phyloP scores from a whole-genome alignment of 345 rosid genomes.

The Isatis tinctoria region DNA sequence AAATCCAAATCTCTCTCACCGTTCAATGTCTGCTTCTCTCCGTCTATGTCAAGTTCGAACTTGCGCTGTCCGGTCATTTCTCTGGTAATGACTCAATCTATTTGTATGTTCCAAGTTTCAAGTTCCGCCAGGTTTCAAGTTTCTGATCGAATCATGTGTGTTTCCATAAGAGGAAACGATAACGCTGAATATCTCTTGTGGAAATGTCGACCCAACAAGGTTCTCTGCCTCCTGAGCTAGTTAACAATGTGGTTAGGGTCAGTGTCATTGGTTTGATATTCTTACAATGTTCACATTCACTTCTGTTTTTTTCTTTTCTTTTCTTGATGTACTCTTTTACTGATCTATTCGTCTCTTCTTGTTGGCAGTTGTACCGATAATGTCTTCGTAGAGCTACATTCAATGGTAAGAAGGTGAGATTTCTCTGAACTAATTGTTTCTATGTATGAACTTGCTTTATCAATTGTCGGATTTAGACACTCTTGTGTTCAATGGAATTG shows the following conservation, averaged over 20 bases:
- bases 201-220: constrained; percentile 82
- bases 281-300: background rate
- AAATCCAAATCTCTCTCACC: background rate
- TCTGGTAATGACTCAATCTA: background rate
- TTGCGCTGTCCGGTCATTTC: constrained; percentile 4
- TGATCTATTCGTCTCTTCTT: constrained; percentile 6
- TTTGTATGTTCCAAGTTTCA: background rate
- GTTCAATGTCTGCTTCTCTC: background rate
- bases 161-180: background rate
- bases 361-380: constrained; percentile 79
- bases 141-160: constrained; percentile 9
- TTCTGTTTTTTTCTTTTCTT: background rate
- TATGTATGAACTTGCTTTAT: background rate
- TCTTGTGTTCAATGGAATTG: background rate
- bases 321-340: background rate
- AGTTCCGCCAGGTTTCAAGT: background rate
- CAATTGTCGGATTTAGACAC: background rate
- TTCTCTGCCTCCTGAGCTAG: constrained; percentile 90
- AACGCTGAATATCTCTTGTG: background rate
- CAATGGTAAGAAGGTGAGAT: constrained; percentile 67
- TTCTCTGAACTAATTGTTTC: background rate
- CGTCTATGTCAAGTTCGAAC: background rate
- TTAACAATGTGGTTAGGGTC: constrained; percentile 82
- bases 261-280: constrained; percentile 26
- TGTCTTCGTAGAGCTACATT: constrained; percentile 94